Evolutionary conservation across 257 asterid genomes (phyloP).

Genomic region (Solanum microdontum): DNA sequence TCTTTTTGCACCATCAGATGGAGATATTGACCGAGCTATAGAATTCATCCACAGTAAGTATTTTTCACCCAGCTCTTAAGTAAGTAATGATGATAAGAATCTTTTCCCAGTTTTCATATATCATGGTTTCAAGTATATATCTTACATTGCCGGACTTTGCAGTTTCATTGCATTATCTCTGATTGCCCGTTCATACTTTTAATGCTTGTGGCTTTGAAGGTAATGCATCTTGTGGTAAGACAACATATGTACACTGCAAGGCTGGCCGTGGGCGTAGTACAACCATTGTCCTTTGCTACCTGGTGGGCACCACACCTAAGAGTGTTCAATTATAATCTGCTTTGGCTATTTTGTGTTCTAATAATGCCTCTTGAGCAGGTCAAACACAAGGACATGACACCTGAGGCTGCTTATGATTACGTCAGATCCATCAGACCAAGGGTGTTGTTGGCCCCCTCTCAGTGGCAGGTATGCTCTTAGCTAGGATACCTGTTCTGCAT

Average conservation of each 20-base stretch:
- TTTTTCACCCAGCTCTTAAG: not conserved
- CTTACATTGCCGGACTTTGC: not conserved
- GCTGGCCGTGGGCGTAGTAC: slow-evolving; percentile 99
- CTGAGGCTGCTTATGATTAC: slow-evolving; percentile 49
- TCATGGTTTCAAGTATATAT: not conserved
- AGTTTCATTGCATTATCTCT: not conserved
- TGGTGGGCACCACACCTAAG: slow-evolving; percentile 27
- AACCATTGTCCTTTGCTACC: slow-evolving; percentile 88
- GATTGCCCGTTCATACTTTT: not conserved
- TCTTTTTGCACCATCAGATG: slow-evolving; percentile 79
- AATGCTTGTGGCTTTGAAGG: slow-evolving; percentile 22
- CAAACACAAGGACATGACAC: slow-evolving; percentile 71
- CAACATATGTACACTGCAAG: slow-evolving; percentile 90
- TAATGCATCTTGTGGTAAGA: slow-evolving; percentile 44
- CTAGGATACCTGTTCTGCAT: not conserved
- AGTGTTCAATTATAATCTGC: not conserved
- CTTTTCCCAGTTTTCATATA: not conserved
- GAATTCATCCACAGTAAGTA: slow-evolving; percentile 66
- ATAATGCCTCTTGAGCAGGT: slow-evolving; percentile 30
- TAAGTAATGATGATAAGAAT: not conserved
- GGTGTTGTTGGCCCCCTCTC: slow-evolving; percentile 72
- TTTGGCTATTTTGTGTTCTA: not conserved
- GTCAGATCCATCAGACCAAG: slow-evolving; percentile 83
- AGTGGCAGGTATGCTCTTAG: slow-evolving; percentile 50
- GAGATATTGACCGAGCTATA: slow-evolving; percentile 70